Evolutionary conservation across 192 early-diverging fungal genomes (phyloP).

Genomic region (Rhizoclosmatium globosum): DNA sequence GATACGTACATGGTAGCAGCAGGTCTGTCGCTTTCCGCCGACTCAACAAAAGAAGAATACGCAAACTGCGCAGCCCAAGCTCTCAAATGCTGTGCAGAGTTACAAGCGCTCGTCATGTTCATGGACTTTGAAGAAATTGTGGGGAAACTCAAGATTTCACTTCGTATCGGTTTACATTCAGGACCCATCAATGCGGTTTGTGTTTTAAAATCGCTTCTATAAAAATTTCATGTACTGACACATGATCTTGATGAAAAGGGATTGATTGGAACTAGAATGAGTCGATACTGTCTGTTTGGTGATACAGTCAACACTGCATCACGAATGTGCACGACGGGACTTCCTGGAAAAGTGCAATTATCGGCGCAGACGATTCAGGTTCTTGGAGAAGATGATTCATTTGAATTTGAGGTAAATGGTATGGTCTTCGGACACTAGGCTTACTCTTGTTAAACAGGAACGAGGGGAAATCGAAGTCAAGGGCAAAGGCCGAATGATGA

Average conservation of each 20-base stretch:
- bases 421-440: constrained; percentile 42
- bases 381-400: constrained; percentile 30
- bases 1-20: constrained; percentile 42
- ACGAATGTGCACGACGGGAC: constrained; percentile 46
- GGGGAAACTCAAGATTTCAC: constrained; percentile 21
- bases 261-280: constrained; percentile 53
- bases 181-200: constrained; percentile 37
- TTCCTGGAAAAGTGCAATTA: constrained; percentile 41
- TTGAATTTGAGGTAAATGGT: constrained; percentile 41
- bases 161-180: constrained; percentile 47
- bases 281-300: constrained; percentile 53
- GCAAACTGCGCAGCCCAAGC: constrained; percentile 1
- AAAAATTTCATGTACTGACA: neutral
- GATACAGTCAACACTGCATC: constrained; percentile 49
- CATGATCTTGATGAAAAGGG: constrained; percentile 32
- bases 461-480: constrained; percentile 51
- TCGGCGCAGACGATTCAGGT: constrained; percentile 29
- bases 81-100: constrained; percentile 20
- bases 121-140: constrained; percentile 20
- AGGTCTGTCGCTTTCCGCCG: constrained; percentile 11
- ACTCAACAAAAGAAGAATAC: constrained; percentile 7
- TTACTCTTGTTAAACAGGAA: neutral
- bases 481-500: constrained; percentile 50
- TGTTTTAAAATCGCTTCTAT: constrained; percentile 1
- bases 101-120: constrained; percentile 8